Evolutionary conservation across 139 green algal genomes (phyloP).

Genomic region (Auxenochlorella protothecoides): DNA sequence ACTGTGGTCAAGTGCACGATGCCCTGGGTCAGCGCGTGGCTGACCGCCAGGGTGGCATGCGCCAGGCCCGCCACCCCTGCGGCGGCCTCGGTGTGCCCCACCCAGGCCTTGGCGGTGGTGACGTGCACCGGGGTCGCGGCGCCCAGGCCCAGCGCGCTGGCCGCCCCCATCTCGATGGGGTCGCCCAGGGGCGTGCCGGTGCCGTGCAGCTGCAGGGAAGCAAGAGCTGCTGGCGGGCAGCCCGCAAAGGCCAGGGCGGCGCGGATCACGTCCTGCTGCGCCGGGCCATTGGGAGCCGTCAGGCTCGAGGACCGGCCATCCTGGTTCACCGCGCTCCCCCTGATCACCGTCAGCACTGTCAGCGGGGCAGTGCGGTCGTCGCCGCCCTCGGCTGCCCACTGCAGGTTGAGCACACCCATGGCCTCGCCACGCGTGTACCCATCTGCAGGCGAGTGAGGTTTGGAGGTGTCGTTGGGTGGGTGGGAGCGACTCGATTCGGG

Average conservation of each 20-base stretch:
- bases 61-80: slow-evolving; percentile 27
- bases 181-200: slow-evolving; percentile 70
- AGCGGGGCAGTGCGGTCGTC: slow-evolving; percentile 1
- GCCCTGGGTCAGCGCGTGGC: background rate
- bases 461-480: too few species aligned
- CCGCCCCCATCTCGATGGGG: slow-evolving; percentile 73
- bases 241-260: slow-evolving; percentile 11
- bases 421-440: slow-evolving; percentile 47
- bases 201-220: slow-evolving; percentile 44
- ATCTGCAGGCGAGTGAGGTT: slow-evolving; percentile 14
- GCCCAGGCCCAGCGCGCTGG: slow-evolving; percentile 17
- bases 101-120: slow-evolving; percentile 28
- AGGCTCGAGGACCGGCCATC: slow-evolving; percentile 46
- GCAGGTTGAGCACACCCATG: slow-evolving; percentile 17
- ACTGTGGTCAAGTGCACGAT: slow-evolving; percentile 8
- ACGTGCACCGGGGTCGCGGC: slow-evolving; percentile 21
- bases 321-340: slow-evolving; percentile 42
- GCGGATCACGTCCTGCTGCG: slow-evolving; percentile 35
- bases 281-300: slow-evolving; percentile 47
- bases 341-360: slow-evolving; percentile 5
- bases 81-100: slow-evolving; percentile 43
- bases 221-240: slow-evolving; percentile 10
- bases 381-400: too few species aligned
- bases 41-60: slow-evolving; percentile 10
- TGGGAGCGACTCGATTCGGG: too few species aligned